Evolutionary conservation across 257 asterid genomes (phyloP).

Genomic region (Linderniella brevidens): DNA sequence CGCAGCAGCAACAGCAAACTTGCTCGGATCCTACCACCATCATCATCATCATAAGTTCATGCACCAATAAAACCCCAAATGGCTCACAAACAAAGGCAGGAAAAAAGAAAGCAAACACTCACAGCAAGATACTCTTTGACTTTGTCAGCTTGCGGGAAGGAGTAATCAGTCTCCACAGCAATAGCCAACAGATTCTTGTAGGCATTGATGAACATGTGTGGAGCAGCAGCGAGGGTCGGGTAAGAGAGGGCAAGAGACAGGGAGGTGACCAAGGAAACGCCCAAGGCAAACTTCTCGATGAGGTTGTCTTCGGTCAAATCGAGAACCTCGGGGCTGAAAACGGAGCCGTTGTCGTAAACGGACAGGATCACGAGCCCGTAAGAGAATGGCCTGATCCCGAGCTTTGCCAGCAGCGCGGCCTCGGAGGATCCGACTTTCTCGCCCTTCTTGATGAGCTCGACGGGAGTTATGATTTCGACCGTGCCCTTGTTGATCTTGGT

Average conservation of each 20-base stretch:
- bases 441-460: constrained; percentile 87
- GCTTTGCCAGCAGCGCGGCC: constrained; percentile 89
- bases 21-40: constrained; percentile 32
- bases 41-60: background rate
- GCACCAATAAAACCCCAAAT: background rate
- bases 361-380: constrained; percentile 58
- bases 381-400: constrained; percentile 84
- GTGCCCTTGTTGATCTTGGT: constrained; percentile 98
- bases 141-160: constrained; percentile 80
- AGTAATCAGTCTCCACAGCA: constrained; percentile 59
- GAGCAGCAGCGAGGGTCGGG: constrained; percentile 89
- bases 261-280: constrained; percentile 68
- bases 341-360: constrained; percentile 76
- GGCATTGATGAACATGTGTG: constrained; percentile 73
- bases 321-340: constrained; percentile 82
- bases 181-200: constrained; percentile 67
- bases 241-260: constrained; percentile 61
- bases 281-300: constrained; percentile 47
- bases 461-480: constrained; percentile 90
- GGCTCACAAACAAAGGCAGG: too few species aligned
- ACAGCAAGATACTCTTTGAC: constrained; percentile 84
- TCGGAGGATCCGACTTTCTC: constrained; percentile 94
- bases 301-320: constrained; percentile 78
- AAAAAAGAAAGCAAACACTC: background rate
- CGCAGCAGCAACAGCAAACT: constrained; percentile 36